A percentile compares a stretch with the other conserved stretches of the same genome.
phyloP scores from a whole-genome alignment of 148 eudicot genomes.

The Vaccinium corymbosum region DNA sequence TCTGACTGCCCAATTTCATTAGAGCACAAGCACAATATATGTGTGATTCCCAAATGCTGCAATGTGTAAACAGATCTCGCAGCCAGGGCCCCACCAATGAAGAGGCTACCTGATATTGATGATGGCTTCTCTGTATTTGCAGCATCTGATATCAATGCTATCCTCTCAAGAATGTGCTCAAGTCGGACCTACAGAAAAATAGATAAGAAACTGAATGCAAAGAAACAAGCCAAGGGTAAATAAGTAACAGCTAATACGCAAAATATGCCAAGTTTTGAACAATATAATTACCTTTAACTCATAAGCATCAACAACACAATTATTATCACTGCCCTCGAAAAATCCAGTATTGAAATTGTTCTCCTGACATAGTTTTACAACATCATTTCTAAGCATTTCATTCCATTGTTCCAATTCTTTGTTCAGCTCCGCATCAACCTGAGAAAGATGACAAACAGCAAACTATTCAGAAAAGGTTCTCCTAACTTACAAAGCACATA shows the following conservation, averaged over 20 bases:
- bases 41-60: conserved; percentile 82
- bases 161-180: conserved; percentile 95
- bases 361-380: conserved; percentile 79
- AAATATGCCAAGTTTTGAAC: background rate
- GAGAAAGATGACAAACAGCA: conserved; percentile 18
- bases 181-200: conserved; percentile 67
- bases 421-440: conserved; percentile 86
- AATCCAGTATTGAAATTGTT: conserved; percentile 90
- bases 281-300: conserved; percentile 66
- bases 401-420: conserved; percentile 97
- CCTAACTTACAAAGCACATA: background rate
- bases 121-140: conserved; percentile 96
- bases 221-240: background rate
- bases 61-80: conserved; percentile 90
- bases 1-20: conserved; percentile 97
- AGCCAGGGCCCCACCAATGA: conserved; percentile 94
- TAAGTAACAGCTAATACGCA: background rate
- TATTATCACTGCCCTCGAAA: conserved; percentile 84
- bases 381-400: conserved; percentile 87
- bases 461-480: conserved; percentile 11
- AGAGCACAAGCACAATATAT: conserved; percentile 86
- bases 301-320: conserved; percentile 79
- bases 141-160: conserved; percentile 84
- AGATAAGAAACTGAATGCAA: background rate
- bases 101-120: conserved; percentile 47